Percentiles rank a stretch among this genome's conserved stretches.
Conservation (phyloP, 2,329 filamentous ascomycete genomes). For the Madurella fahalii region DNA sequence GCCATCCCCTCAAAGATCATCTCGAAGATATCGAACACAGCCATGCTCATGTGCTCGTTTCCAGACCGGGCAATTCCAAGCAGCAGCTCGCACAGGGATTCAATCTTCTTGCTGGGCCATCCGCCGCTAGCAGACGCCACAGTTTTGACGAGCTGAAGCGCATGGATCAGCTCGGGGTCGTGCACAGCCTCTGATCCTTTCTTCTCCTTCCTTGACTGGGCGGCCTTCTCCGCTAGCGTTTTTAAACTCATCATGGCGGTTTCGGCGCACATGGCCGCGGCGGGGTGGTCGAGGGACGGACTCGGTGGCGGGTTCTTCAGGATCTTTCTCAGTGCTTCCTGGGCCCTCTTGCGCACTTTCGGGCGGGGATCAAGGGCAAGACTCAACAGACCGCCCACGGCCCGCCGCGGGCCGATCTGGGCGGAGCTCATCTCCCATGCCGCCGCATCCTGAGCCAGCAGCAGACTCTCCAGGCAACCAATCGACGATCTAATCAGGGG, state of each 20-base stretch:
- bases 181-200: conserved; percentile 56
- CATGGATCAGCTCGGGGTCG: conserved; percentile 84
- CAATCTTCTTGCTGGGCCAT: conserved; percentile 96
- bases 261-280: conserved; percentile 93
- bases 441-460: conserved; percentile 80
- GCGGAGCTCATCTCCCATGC: conserved; percentile 84
- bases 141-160: conserved; percentile 86
- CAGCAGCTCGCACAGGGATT: conserved; percentile 82
- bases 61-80: conserved; percentile 83
- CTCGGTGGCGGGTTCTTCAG: conserved; percentile 83
- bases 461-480: conserved; percentile 86
- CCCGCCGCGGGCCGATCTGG: conserved; percentile 80
- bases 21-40: conserved; percentile 95
- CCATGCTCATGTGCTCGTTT: conserved; percentile 95
- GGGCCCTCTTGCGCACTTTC: conserved; percentile 89
- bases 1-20: conserved; percentile 91
- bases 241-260: conserved; percentile 77
- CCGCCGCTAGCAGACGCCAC: conserved; percentile 82
- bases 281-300: conserved; percentile 88
- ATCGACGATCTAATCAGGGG: conserved; percentile 83
- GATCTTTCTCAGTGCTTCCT: conserved; percentile 81
- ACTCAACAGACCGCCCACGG: conserved; percentile 78
- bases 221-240: conserved; percentile 63
- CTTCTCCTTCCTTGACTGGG: conserved; percentile 64
- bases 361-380: conserved; percentile 83